These are phyloP conservation scores for Ananas comosus DNA, from an alignment of 176 grass and related monocot genomes.

Conservation along the genomic window DNA sequence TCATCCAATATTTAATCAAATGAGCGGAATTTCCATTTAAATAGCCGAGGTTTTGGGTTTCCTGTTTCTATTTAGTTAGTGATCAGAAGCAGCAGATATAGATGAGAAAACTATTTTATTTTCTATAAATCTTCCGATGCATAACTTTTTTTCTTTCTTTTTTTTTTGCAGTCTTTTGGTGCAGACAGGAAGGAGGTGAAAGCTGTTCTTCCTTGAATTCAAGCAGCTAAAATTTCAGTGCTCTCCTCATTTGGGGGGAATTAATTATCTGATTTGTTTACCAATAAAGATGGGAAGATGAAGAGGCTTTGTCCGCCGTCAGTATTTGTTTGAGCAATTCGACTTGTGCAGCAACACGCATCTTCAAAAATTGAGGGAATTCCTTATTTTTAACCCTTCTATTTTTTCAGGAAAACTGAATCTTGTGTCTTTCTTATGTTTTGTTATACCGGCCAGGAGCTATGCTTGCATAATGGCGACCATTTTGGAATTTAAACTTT, in stretches of 20 bases:
- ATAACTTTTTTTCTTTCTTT: not conserved
- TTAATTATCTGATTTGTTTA: not conserved
- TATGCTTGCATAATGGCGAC: too few relatives aligned
- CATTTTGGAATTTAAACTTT: too few relatives aligned
- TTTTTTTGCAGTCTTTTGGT: slow-evolving; percentile 53
- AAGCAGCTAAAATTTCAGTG: not conserved
- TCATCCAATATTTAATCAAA: too few relatives aligned
- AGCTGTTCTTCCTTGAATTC: slow-evolving; percentile 55
- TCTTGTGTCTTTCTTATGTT: too few relatives aligned
- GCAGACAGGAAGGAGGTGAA: slow-evolving; percentile 79
- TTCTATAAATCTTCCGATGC: too few relatives aligned
- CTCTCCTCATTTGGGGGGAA: not conserved
- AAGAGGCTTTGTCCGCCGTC: not conserved
- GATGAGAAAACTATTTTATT: too few relatives aligned
- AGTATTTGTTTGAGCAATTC: not conserved
- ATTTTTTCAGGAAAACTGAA: too few relatives aligned
- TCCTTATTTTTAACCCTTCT: not conserved
- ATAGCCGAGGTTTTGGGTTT: too few relatives aligned
- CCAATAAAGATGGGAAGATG: not conserved
- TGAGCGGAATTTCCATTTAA: too few relatives aligned
- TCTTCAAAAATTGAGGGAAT: not conserved
- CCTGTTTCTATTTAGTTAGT: too few relatives aligned
- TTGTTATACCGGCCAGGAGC: too few relatives aligned
- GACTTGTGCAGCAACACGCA: not conserved
- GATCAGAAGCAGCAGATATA: too few relatives aligned